Base-by-base conservation (phyloP, 352 stramenopile species). In the Plasmopara muralis region DNA sequence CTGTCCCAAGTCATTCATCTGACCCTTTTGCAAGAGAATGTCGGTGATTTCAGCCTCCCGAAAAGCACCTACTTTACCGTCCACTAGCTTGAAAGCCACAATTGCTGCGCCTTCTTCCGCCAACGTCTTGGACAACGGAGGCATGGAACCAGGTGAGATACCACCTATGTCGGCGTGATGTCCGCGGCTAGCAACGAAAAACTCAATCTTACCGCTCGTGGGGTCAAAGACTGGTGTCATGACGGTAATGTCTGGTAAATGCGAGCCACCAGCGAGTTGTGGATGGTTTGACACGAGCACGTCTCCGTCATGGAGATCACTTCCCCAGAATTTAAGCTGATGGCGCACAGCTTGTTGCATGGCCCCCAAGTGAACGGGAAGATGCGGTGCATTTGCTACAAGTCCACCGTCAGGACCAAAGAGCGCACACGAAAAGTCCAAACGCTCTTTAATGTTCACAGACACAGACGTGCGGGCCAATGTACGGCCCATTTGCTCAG, bases 371-470 rank as follows among this genome's bases (percentile, higher is more conserved):
- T 99, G 97, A 6, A 99, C 96, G 9, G 97, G 97, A 39, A 99
- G 85, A 65, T 99, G 97, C 6, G 97, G 97, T 4, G 97, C 97
- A 69, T 99, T 99, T 0, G 97, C 97, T 9, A 99, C 96, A n/a
- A 99, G 74, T n/a, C 95, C 96, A 42, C 97, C 97, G 40, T 98
- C 84, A 7, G 89, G 87, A 20, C 95, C 97, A 70, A 99, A 99
- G 13, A 99, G 73, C 16, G 97, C 97, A 52, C 97, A 99, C 2
- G 90, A 98, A 65, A 99, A 99, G 60, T 99, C 97, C 9, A 99
- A 76, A 12, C 97, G 81, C 67, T 99, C 97, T 68, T 99, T 99
- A 67, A 99, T 99, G 63, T 99, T 99, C 45, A 99, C 97, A 25
- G 91, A 98, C 50, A 98, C 91, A 0, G 87, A 97, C 3, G 95